These are phyloP conservation scores for Aureobasidium leucospermi DNA, from an alignment of 2,329 filamentous ascomycete genomes.

Conservation along the genomic window DNA sequence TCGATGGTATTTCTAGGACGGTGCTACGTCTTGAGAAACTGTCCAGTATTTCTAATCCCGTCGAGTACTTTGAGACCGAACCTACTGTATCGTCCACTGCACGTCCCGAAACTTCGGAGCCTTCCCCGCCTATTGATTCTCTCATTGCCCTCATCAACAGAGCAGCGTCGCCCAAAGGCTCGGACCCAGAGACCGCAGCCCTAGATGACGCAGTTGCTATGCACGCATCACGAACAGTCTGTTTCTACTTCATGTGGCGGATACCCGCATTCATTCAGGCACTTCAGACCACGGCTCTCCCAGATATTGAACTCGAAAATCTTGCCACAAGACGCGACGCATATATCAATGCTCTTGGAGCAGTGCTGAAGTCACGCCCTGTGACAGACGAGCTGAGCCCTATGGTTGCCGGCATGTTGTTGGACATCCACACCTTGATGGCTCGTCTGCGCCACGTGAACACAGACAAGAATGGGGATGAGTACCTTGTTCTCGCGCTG, in stretches of 20 bases:
- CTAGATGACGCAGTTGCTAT: conserved; percentile 72
- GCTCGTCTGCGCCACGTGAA: conserved; percentile 49
- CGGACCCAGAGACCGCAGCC: conserved; percentile 57
- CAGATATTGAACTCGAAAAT: conserved; percentile 53
- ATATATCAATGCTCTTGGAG: conserved; percentile 43
- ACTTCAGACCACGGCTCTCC: conserved; percentile 36
- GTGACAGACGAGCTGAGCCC: conserved; percentile 64
- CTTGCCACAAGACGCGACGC: conserved; percentile 44
- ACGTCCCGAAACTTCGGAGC: conserved; percentile 23
- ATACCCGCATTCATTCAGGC: conserved; percentile 46
- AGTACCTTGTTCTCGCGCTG: conserved; percentile 57
- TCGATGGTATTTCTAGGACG: conserved; percentile 65
- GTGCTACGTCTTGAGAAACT: conserved; percentile 75
- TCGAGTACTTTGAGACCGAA: conserved; percentile 61
- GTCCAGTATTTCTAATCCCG: conserved; percentile 69
- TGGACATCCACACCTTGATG: conserved; percentile 78
- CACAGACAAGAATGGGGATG: conserved; percentile 33
- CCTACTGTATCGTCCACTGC: conserved; percentile 22
- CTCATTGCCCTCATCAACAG: conserved; percentile 67
- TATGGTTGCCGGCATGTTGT: conserved; percentile 64
- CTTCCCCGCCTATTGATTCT: conserved; percentile 51
- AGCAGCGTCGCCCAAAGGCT: conserved; percentile 49
- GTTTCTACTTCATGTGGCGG: conserved; percentile 97
- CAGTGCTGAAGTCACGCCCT: conserved; percentile 41
- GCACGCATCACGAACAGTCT: conserved; percentile 65